Percentiles rank a stretch among this genome's conserved stretches.
Conservation (phyloP, 139 green algal genomes). For the Chloropicon primus region DNA sequence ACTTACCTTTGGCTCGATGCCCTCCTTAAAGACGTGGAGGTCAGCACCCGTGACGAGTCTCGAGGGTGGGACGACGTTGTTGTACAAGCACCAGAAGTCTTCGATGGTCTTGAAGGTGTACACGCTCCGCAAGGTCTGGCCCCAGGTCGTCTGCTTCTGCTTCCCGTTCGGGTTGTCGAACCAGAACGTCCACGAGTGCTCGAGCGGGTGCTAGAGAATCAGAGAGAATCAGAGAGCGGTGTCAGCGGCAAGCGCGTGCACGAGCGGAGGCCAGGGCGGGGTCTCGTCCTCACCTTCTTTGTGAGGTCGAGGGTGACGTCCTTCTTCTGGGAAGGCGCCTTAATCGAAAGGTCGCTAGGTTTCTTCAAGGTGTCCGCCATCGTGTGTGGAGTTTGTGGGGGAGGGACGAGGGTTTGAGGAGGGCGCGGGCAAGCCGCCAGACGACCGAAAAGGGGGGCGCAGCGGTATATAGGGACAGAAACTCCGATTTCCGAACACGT, state of each 20-base stretch:
- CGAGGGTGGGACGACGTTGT: conserved; percentile 91
- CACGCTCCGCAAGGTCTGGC: conserved; percentile 60
- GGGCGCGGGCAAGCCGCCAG: too few species aligned
- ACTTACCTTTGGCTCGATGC: conserved; percentile 84
- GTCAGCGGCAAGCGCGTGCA: too few species aligned
- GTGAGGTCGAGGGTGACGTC: not conserved
- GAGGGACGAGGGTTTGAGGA: too few species aligned
- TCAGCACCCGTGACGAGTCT: conserved; percentile 68
- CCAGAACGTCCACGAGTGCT: conserved; percentile 75
- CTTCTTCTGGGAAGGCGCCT: not conserved
- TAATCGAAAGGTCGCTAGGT: not conserved
- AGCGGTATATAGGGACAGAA: not conserved
- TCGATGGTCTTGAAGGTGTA: conserved; percentile 95
- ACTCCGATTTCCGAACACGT: not conserved
- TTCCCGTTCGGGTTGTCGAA: conserved; percentile 87
- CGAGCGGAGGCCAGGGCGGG: too few species aligned
- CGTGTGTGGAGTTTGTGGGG: not conserved
- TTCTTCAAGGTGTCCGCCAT: not conserved
- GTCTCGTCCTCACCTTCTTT: too few species aligned
- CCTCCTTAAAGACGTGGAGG: conserved; percentile 93
- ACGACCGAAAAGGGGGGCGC: not conserved
- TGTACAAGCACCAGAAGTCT: conserved; percentile 99
- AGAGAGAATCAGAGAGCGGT: too few species aligned
- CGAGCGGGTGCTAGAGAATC: not conserved
- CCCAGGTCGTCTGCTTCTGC: conserved; percentile 43